These are phyloP conservation scores for Mycena sanguinolenta DNA, from an alignment of 768 basidiomycete species.

Conservation along the genomic window DNA sequence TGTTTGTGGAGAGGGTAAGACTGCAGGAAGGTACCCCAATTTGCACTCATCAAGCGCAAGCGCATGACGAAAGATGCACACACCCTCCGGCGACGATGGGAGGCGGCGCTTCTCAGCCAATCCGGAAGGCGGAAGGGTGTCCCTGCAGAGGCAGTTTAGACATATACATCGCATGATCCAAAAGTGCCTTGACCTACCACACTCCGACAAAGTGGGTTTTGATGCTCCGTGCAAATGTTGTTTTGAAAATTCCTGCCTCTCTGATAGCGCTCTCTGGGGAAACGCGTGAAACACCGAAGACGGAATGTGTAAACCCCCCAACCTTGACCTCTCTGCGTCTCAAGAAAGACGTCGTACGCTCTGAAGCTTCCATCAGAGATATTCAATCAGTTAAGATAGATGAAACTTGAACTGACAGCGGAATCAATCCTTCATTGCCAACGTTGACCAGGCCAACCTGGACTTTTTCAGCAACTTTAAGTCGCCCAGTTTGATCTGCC, in stretches of 20 bases:
- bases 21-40: conserved; percentile 32
- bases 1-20: not conserved
- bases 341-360: conserved; percentile 25
- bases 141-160: conserved; percentile 22
- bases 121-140: conserved; percentile 23
- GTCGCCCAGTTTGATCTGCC: not conserved
- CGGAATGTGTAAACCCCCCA: not conserved
- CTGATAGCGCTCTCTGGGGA: not conserved
- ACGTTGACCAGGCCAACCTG: conserved; percentile 39
- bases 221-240: conserved; percentile 28
- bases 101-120: conserved; percentile 14
- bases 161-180: not conserved
- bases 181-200: conserved; percentile 19
- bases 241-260: conserved; percentile 22
- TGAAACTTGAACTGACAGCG: conserved; percentile 23
- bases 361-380: conserved; percentile 19
- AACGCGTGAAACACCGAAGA: not conserved
- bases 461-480: not conserved
- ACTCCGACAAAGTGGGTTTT: conserved; percentile 35
- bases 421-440: conserved; percentile 36
- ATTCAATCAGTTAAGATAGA: not conserved
- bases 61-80: conserved; percentile 41
- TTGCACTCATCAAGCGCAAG: conserved; percentile 42
- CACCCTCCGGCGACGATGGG: conserved; percentile 24
- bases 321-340: conserved; percentile 7